phyloP scores from a whole-genome alignment of 1,139 yeast species.

The Taphrina sp. region DNA sequence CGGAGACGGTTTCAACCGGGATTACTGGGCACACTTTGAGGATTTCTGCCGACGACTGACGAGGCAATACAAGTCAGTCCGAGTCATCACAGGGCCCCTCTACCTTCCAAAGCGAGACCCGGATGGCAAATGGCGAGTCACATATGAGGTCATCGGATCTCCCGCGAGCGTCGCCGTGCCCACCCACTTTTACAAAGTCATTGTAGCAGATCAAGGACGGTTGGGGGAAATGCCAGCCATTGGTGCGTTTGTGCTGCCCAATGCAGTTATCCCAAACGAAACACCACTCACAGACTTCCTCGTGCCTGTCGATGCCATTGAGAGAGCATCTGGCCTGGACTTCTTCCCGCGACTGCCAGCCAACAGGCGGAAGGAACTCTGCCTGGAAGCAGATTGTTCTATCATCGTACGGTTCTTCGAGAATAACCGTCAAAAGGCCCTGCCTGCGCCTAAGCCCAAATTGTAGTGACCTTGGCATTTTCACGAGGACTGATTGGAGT shows the following conservation, averaged over 20 bases:
- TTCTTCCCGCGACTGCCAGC: conserved; percentile 68
- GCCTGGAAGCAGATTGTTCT: conserved; percentile 76
- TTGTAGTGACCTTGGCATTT: too few species aligned
- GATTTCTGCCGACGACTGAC: conserved; percentile 80
- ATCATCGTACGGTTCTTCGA: conserved; percentile 80
- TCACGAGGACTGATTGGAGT: too few species aligned
- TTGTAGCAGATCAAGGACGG: conserved; percentile 67
- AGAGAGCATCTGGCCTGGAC: conserved; percentile 67
- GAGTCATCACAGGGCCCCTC: conserved; percentile 91
- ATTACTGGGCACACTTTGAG: conserved; percentile 96
- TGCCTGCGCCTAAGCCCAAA: conserved; percentile 42
- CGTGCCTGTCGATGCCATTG: conserved; percentile 87
- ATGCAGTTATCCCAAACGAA: conserved; percentile 66
- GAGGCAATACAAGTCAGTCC: conserved; percentile 62
- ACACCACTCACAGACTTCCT: conserved; percentile 72
- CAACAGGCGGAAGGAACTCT: conserved; percentile 61
- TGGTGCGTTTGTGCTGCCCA: conserved; percentile 92
- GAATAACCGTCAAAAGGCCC: conserved; percentile 47
- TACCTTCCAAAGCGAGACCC: conserved; percentile 75
- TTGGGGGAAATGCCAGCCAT: conserved; percentile 60
- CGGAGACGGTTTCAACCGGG: conserved; percentile 95
- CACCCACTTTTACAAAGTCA: conserved; percentile 87
- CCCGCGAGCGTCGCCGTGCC: conserved; percentile 98
- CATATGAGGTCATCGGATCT: conserved; percentile 86
- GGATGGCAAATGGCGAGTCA: conserved; percentile 77